phyloP scores from a whole-genome alignment of 768 basidiomycete species.

The Candolleomyces aberdarensis region DNA sequence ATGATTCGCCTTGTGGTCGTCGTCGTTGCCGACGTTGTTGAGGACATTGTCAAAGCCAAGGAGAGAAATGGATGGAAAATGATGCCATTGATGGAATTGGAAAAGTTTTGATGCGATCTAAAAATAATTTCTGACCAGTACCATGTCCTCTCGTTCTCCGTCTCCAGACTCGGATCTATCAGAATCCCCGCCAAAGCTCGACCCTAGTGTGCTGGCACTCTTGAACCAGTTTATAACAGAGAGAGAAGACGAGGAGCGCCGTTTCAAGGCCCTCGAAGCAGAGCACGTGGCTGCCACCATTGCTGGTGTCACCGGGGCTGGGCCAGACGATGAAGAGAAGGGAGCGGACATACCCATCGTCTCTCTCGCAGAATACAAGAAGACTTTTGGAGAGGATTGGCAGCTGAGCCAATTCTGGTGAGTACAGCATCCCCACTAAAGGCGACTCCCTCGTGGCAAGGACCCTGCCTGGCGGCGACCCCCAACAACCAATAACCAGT shows the following conservation, averaged over 20 bases:
- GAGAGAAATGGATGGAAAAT: no score
- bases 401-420: constrained; percentile 51
- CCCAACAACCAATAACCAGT: not conserved
- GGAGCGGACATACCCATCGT: constrained; percentile 33
- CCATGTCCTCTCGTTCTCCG: constrained; percentile 5
- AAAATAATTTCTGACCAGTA: not conserved
- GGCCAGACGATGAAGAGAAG: constrained; percentile 20
- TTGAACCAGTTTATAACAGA: constrained; percentile 35
- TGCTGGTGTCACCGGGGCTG: constrained; percentile 25
- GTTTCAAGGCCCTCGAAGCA: constrained; percentile 36
- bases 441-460: not conserved
- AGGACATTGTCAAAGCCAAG: no score
- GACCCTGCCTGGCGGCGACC: constrained; percentile 12
- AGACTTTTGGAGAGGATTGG: constrained; percentile 47
- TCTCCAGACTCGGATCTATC: constrained; percentile 24
- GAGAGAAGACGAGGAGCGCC: constrained; percentile 41
- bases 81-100: not conserved
- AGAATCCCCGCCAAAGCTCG: constrained; percentile 33
- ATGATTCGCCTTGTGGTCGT: constrained; percentile 26
- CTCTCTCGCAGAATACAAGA: constrained; percentile 40
- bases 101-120: not conserved
- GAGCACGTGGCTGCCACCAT: constrained; percentile 32
- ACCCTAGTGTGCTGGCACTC: constrained; percentile 36
- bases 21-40: no score
- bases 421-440: constrained; percentile 17